Evolutionary conservation across 106 monocot genomes (phyloP).

Genomic region (Dioscorea dumetorum): DNA sequence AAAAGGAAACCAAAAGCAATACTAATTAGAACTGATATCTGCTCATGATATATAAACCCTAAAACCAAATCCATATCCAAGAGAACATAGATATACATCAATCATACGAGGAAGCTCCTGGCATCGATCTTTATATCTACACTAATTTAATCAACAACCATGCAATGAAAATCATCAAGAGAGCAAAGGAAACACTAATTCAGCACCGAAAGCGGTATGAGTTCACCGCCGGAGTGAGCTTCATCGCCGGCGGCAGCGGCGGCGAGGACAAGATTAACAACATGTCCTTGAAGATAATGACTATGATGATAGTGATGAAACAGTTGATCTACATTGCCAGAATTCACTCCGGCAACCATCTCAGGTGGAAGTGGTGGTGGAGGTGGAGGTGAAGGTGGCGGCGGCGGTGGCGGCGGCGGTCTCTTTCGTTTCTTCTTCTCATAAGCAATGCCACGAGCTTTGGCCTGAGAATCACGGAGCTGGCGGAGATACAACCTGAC

Average conservation of each 20-base stretch:
- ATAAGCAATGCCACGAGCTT: slow-evolving; percentile 2
- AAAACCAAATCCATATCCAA: too few species aligned
- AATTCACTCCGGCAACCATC: neutral
- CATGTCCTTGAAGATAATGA: neutral
- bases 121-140: too few species aligned
- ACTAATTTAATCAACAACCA: too few species aligned
- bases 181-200: neutral
- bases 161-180: neutral
- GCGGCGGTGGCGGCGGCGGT: neutral
- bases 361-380: neutral
- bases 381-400: neutral
- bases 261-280: neutral
- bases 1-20: too few species aligned
- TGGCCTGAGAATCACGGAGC: neutral
- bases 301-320: neutral
- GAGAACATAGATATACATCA: too few species aligned
- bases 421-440: slow-evolving; percentile 3
- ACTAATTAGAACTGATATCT: too few species aligned
- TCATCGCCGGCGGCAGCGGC: neutral
- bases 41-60: too few species aligned
- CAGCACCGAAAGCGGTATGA: slow-evolving; percentile 2
- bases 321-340: neutral
- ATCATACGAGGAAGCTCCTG: too few species aligned
- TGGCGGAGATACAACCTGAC: neutral
- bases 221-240: neutral